phyloP scores from a whole-genome alignment of 1,284 basidiomycete species.

The Trichosporon asahii region DNA sequence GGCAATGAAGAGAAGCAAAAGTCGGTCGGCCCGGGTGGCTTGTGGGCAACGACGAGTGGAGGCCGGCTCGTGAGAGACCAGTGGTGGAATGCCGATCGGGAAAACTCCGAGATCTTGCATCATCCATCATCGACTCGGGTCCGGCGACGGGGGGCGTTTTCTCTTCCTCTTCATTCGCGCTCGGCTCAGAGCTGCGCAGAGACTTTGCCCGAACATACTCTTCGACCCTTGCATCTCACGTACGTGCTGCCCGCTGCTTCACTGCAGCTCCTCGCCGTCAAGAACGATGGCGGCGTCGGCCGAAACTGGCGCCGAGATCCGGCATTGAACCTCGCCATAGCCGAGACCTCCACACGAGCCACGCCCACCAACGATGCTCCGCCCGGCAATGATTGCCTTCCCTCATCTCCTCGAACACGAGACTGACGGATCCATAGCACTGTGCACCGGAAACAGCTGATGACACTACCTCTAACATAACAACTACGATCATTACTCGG shows the following conservation, averaged over 20 bases:
- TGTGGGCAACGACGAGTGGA: neutral
- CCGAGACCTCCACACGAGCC: neutral
- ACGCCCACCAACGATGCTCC: neutral
- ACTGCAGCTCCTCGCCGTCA: neutral
- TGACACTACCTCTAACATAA: neutral
- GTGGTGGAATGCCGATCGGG: neutral
- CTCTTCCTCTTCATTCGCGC: neutral
- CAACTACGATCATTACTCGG: neutral
- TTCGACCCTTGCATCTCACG: neutral
- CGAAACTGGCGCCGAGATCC: neutral
- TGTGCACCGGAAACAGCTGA: too few relatives aligned
- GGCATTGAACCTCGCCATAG: neutral
- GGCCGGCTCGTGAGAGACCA: neutral
- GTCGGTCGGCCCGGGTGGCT: neutral
- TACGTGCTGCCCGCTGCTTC: neutral
- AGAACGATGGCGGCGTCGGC: neutral
- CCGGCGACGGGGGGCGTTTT: neutral
- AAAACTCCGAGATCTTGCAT: slow-evolving; percentile 10
- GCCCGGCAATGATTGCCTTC: too few relatives aligned
- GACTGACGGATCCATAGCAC: too few relatives aligned
- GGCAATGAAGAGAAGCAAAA: neutral
- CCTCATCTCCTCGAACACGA: too few relatives aligned
- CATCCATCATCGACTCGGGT: neutral
- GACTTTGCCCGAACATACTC: too few relatives aligned
- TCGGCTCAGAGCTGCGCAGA: too few relatives aligned